A percentile compares a stretch with the other conserved stretches of the same genome.
phyloP scores from a whole-genome alignment of 805 yeast genomes.

The Isabelozyma heimii region DNA sequence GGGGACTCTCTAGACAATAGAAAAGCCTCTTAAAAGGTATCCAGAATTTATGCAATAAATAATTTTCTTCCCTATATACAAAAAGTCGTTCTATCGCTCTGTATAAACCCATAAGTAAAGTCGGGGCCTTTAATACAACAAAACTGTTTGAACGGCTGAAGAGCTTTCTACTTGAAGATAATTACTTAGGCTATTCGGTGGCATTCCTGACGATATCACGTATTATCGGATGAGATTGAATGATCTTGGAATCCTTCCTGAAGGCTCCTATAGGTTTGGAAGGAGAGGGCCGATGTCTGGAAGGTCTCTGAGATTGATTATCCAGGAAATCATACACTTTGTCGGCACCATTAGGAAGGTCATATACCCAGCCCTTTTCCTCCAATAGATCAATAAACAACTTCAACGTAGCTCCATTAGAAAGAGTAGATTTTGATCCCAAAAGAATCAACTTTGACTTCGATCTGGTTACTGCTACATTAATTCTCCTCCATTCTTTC shows the following conservation, averaged over 20 bases:
- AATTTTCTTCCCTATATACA: not conserved
- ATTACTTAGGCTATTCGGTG: conserved; percentile 9
- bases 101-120: too few species aligned
- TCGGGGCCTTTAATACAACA: too few species aligned
- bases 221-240: conserved; percentile 20
- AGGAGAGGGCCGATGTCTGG: not conserved
- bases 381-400: conserved; percentile 60
- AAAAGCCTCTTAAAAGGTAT: too few species aligned
- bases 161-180: conserved; percentile 1
- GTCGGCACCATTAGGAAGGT: conserved; percentile 47
- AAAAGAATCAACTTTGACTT: conserved; percentile 76
- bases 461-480: conserved; percentile 93
- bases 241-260: conserved; percentile 8
- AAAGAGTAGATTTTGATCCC: conserved; percentile 71
- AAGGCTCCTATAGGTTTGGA: not conserved
- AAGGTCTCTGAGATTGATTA: not conserved
- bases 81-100: too few species aligned
- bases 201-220: conserved; percentile 29
- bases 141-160: not conserved
- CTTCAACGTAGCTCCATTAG: conserved; percentile 48
- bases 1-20: too few species aligned
- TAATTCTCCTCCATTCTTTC: conserved; percentile 86
- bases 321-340: conserved; percentile 29
- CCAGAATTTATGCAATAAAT: not conserved
- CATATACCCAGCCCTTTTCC: conserved; percentile 60